Evolutionary conservation across 1,284 basidiomycete species (phyloP).

Genomic region (Puccinia brachypodii): DNA sequence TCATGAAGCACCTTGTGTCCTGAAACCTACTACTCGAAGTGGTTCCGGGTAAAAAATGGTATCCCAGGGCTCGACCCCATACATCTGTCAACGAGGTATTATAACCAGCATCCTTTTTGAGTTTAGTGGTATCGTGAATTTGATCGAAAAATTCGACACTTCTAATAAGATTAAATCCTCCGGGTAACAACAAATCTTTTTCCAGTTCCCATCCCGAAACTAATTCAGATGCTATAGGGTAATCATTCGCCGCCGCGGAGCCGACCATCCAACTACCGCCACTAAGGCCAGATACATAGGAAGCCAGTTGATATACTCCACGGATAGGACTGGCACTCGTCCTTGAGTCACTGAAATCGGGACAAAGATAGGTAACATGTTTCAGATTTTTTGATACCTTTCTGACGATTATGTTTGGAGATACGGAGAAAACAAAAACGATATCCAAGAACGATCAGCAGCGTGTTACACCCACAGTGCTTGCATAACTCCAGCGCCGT

Average conservation of each 20-base stretch:
- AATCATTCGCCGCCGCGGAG: constrained; percentile 10
- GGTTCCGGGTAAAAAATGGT: constrained; percentile 42
- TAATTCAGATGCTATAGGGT: constrained; percentile 4
- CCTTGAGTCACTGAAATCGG: constrained; percentile 5
- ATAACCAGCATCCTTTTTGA: constrained; percentile 26
- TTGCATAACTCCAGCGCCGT: constrained; percentile 29
- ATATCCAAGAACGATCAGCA: not conserved
- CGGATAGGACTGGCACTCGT: constrained; percentile 26
- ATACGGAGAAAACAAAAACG: not conserved
- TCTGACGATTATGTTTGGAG: not conserved
- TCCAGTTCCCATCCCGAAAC: constrained; percentile 19
- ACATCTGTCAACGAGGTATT: constrained; percentile 32
- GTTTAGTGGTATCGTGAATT: constrained; percentile 6
- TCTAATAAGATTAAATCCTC: constrained; percentile 13
- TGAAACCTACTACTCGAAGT: constrained; percentile 19
- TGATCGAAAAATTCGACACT: constrained; percentile 2
- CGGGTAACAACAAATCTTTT: constrained; percentile 25
- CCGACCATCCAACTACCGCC: constrained; percentile 35
- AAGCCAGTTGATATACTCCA: constrained; percentile 23
- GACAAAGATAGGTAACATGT: not conserved
- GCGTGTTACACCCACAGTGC: constrained; percentile 3
- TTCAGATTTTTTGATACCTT: not conserved
- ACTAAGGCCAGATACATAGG: constrained; percentile 15
- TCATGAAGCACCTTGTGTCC: not conserved
- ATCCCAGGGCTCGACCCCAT: constrained; percentile 17